Percentiles rank a stretch among this genome's conserved stretches.
These are phyloP conservation scores for Nicotiana benthamiana DNA, from an alignment of 257 asterid species.

Conservation along the genomic window DNA sequence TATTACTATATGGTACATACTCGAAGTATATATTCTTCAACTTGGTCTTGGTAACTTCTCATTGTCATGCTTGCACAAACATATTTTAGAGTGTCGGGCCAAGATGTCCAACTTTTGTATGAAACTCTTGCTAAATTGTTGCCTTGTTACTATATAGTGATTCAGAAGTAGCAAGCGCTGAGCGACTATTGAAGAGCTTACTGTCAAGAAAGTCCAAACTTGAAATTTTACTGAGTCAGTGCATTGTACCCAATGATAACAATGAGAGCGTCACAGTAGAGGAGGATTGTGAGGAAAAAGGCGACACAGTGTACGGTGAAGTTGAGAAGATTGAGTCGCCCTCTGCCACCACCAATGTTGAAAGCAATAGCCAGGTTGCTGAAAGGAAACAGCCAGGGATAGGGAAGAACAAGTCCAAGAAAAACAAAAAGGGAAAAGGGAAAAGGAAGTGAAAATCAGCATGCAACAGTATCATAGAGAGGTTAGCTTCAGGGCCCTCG, in stretches of 20 bases:
- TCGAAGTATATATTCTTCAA: not conserved
- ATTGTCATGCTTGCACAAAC: not conserved
- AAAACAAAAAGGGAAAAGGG: not conserved
- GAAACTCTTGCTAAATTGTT: not conserved
- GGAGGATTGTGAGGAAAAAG: not conserved
- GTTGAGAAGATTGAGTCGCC: not conserved
- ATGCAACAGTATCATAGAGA: not conserved
- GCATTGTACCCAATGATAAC: not conserved
- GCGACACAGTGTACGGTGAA: not conserved
- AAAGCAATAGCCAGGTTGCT: not conserved
- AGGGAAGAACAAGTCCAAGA: constrained; percentile 13
- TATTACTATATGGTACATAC: not conserved
- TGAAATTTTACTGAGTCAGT: not conserved
- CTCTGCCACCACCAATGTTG: not conserved
- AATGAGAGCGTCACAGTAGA: not conserved
- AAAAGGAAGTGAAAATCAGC: not conserved
- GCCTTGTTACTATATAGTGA: not conserved
- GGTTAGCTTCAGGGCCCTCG: not conserved
- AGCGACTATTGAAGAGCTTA: constrained; percentile 14
- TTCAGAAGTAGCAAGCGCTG: not conserved
- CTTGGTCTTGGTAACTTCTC: not conserved
- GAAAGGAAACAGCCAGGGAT: constrained; percentile 13
- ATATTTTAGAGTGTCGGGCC: not conserved
- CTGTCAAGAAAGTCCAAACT: constrained; percentile 7
- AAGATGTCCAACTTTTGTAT: not conserved